Base-by-base conservation (phyloP, 768 basidiomycete genomes). In the Pisolithus albus region DNA sequence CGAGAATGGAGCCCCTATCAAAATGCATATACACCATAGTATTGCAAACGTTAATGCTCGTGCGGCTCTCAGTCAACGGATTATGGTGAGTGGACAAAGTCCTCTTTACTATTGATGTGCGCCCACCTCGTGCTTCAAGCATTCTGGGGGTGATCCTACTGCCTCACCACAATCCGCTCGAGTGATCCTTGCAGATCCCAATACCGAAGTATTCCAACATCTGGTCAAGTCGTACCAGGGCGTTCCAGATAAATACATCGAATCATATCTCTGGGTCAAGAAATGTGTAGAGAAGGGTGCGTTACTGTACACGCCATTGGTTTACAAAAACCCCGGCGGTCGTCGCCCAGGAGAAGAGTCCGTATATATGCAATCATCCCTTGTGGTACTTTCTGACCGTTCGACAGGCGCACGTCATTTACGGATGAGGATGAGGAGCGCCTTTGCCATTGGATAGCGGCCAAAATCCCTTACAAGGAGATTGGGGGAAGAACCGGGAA, bases 281-380 rank as follows among this genome's bases (percentile, higher is more conserved):
- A 86, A 84, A 60, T 90, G 88, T 53, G 80, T 89, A 46, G 86
- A 88, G 59, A 82, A 76, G 54, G 79, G 83, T 2, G 60, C 75
- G 7, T 70, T 88, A 21, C 65, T 77, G 39, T 89, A 82, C 57
- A 89, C 88, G 1, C 87, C 86, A 0, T 69, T 87, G 34, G 81
- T 88, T 1, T 89, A 88, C 67, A 89, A 89, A 66, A 90, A 91
- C 56, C 86, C 86, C 7, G 88, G 88, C 13, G 88, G 88, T 4
- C 74, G 88, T 52, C 78, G 86, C 34, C 78, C 87, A 23, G 88
- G 88, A 41, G 86, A 88, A 76, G 87, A 88, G 88, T 88, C 55
- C 49, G 82, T 68, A 47, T 34, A 34, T 34, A 36, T 19, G 16
- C 18, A 10, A 4, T 26, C 38, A 8, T 1, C 36, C 18, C 11